phyloP scores from a whole-genome alignment of 805 yeast genomes.

The Candida sonorensis region DNA sequence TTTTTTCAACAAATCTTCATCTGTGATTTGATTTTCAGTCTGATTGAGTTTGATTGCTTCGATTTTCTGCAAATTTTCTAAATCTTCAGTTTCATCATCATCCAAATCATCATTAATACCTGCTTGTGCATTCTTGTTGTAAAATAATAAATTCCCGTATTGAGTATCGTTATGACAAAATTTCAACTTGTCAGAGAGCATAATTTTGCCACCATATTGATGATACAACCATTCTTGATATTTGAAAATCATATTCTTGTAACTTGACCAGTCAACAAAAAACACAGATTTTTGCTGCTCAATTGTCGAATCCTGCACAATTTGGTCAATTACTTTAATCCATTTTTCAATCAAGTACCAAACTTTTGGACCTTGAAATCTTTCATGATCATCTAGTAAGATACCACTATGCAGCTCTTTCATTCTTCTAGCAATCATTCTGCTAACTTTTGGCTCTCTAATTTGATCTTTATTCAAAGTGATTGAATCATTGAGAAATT shows the following conservation, averaged over 20 bases:
- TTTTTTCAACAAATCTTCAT: constrained; percentile 12
- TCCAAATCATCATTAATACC: constrained; percentile 22
- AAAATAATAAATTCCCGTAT: constrained; percentile 81
- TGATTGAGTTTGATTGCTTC: too few species aligned
- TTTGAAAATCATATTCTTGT: constrained; percentile 37
- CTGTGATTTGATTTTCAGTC: too few species aligned
- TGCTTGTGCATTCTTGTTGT: constrained; percentile 24
- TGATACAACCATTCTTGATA: constrained; percentile 60
- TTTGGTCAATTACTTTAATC: constrained; percentile 42
- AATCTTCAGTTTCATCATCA: constrained; percentile 13
- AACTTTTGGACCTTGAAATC: constrained; percentile 51
- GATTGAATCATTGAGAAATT: constrained; percentile 75
- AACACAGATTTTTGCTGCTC: constrained; percentile 34
- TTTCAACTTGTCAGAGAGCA: constrained; percentile 44
- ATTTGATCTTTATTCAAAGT: constrained; percentile 71
- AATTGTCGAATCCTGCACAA: constrained; percentile 32
- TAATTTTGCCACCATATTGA: constrained; percentile 36
- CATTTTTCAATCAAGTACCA: constrained; percentile 73
- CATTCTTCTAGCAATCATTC: constrained; percentile 93
- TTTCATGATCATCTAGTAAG: constrained; percentile 52
- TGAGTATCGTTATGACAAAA: constrained; percentile 97
- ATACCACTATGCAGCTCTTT: constrained; percentile 85
- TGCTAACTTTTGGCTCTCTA: constrained; percentile 66
- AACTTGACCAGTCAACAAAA: constrained; percentile 41
- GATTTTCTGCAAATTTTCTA: too few species aligned